Evolutionary conservation across 2,329 filamentous ascomycete genomes (phyloP).

Genomic region (Penicillium digitatum): DNA sequence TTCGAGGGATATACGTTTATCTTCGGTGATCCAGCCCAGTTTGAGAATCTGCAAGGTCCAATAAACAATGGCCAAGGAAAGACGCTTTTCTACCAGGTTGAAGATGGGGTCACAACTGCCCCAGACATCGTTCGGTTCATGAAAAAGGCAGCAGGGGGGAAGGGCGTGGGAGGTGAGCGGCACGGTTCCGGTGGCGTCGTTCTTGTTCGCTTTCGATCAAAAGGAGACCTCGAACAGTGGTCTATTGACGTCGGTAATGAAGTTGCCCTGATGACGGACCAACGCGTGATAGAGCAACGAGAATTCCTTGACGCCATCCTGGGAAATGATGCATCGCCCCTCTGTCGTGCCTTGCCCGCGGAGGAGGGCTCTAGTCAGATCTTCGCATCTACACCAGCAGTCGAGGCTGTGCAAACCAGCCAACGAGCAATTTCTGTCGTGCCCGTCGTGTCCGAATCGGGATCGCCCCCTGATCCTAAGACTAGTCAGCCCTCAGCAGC

Average conservation of each 20-base stretch:
- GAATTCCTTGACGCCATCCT: conserved; percentile 90
- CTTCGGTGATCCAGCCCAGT: conserved; percentile 74
- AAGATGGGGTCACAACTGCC: conserved; percentile 60
- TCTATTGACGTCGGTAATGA: conserved; percentile 64
- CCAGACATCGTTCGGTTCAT: conserved; percentile 77
- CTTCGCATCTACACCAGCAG: not conserved
- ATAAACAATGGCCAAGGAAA: conserved; percentile 82
- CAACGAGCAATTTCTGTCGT: not conserved
- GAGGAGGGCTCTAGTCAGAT: conserved; percentile 46
- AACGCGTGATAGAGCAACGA: conserved; percentile 79
- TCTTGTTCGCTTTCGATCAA: conserved; percentile 67
- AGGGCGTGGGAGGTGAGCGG: conserved; percentile 61
- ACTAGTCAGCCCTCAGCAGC: conserved; percentile 5
- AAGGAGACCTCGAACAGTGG: conserved; percentile 61
- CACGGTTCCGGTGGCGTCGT: conserved; percentile 66
- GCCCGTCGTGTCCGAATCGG: not conserved
- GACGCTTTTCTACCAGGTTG: conserved; percentile 62
- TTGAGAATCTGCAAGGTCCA: conserved; percentile 67
- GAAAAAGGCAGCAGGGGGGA: conserved; percentile 68
- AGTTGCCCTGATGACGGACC: conserved; percentile 69
- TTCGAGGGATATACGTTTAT: conserved; percentile 88
- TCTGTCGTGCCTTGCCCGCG: conserved; percentile 62
- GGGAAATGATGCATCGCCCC: conserved; percentile 66
- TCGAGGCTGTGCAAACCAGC: not conserved
- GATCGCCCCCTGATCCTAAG: not conserved